Conservation (phyloP, 2,329 filamentous ascomycete species). For the Ophiostoma triangulosporum region DNA sequence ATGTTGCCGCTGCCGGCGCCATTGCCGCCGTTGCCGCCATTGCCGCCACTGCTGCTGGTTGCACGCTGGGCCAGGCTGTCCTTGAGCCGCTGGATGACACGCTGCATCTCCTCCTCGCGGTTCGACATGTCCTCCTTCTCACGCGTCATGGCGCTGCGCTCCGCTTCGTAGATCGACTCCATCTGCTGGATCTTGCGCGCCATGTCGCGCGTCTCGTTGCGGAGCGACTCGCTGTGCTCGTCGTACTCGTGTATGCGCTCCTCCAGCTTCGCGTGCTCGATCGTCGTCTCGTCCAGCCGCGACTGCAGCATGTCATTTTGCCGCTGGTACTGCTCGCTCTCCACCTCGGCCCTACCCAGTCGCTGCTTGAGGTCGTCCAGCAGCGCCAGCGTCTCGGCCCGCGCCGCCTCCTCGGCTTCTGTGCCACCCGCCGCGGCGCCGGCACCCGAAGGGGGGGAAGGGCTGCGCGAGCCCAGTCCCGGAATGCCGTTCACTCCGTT, state of each 20-base stretch:
- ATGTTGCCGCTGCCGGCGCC: background rate
- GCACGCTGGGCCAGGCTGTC: conserved; percentile 67
- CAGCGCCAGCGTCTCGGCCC: conserved; percentile 64
- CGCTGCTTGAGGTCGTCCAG: conserved; percentile 77
- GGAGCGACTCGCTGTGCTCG: conserved; percentile 65
- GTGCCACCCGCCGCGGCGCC: conserved; percentile 6
- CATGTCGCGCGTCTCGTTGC: conserved; percentile 74
- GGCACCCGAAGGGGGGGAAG: background rate
- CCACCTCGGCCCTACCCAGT: conserved; percentile 64
- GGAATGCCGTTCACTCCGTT: background rate
- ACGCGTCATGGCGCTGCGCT: conserved; percentile 73
- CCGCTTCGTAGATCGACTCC: conserved; percentile 83
- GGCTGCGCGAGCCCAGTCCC: conserved; percentile 8
- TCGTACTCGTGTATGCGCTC: conserved; percentile 79
- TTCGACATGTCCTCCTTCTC: conserved; percentile 82
- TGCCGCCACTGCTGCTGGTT: background rate
- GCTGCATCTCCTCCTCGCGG: conserved; percentile 80
- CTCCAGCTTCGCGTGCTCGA: conserved; percentile 74
- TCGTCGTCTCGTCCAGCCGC: conserved; percentile 71
- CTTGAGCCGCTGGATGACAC: conserved; percentile 81
- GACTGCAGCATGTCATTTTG: conserved; percentile 75
- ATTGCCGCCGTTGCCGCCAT: background rate
- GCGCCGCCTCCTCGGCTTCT: conserved; percentile 54
- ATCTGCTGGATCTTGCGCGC: conserved; percentile 78
- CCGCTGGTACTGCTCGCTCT: conserved; percentile 68